Base-by-base conservation (phyloP, 1,139 yeast species). In the Scheffersomyces parashehatae region DNA sequence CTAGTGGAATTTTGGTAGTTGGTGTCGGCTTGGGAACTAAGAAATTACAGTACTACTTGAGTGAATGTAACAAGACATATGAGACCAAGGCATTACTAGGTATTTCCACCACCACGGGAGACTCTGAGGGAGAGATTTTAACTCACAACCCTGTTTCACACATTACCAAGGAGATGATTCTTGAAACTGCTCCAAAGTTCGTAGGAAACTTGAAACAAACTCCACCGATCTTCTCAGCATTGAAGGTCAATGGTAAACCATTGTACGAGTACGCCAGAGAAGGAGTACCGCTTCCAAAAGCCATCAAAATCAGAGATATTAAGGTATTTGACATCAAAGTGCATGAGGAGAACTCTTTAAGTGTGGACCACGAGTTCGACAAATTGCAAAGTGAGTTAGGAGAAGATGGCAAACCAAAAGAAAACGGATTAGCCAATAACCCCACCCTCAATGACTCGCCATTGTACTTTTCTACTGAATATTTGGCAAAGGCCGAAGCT, bases 1-100 rank as follows among this genome's bases (percentile, higher is more conserved):
- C 99, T 0, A 83, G 90, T 28, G 99, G 99, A 7, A 93, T 93
- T 2, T 65, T 93, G 46, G 95, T 95, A 2, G 77, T 95, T 46
- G 99, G 99, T 3, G 80, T 95, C 24, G 97, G 97, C 8, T 53
- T 72, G 2, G 99, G 99, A 1, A 95, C 99, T 3, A 93, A 91
- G 60, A 73, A 79, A 59, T 70, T 95, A 38, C 85, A 82, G 45
- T 73, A 80, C 47, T 90, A 86, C 56, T 73, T 85, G 35, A 77
- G 85, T 33, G 89, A 88, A 24, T 81, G 91, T 38, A 81, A 74
- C 20, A 86, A 93, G 60, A 81, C 83, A 1, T 95, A 95, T 63
- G 88, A 85, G 49, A 84, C 96, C 12, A 82, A 81, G 45, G 97
- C 96, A 1, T 67, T 93, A 36, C 75, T 95, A 55, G 99, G 99